Conservation (phyloP, 441 rosid species). For the Pelargonium citronellum region DNA sequence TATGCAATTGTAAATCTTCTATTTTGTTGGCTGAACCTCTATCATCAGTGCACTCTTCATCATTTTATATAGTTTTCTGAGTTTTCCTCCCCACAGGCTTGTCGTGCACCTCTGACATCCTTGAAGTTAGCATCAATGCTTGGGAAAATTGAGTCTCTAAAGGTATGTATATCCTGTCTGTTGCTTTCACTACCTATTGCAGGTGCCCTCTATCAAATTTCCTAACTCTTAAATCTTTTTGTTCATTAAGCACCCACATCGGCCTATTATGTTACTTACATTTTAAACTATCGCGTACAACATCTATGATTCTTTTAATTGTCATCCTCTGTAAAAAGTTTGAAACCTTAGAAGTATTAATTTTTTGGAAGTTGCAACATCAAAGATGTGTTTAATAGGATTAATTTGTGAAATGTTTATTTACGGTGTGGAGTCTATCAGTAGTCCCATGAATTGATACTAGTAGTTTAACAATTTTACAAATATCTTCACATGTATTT, state of each 20-base stretch:
- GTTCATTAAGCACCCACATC: neutral
- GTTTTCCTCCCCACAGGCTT: constrained; percentile 35
- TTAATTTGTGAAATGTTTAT: neutral
- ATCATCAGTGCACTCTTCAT: constrained; percentile 3
- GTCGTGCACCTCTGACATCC: constrained; percentile 46
- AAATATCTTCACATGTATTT: neutral
- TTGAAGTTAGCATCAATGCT: constrained; percentile 65
- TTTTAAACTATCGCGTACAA: too few relatives aligned
- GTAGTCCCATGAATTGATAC: neutral
- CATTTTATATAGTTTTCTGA: constrained; percentile 8
- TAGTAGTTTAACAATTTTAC: neutral
- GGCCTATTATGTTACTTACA: neutral
- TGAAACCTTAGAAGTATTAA: neutral
- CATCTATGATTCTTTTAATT: too few relatives aligned
- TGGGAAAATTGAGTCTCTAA: constrained; percentile 56
- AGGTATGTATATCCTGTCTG: constrained; percentile 35
- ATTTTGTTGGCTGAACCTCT: neutral
- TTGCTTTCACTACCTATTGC: neutral
- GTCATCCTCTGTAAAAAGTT: neutral
- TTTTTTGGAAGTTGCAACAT: neutral
- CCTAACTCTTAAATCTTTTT: neutral
- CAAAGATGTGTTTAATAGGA: constrained; percentile 1
- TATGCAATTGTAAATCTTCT: neutral
- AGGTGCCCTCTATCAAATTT: neutral
- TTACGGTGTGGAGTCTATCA: neutral